Evolutionary conservation across 768 basidiomycete species (phyloP).

Genomic region (Boletus bicolor): DNA sequence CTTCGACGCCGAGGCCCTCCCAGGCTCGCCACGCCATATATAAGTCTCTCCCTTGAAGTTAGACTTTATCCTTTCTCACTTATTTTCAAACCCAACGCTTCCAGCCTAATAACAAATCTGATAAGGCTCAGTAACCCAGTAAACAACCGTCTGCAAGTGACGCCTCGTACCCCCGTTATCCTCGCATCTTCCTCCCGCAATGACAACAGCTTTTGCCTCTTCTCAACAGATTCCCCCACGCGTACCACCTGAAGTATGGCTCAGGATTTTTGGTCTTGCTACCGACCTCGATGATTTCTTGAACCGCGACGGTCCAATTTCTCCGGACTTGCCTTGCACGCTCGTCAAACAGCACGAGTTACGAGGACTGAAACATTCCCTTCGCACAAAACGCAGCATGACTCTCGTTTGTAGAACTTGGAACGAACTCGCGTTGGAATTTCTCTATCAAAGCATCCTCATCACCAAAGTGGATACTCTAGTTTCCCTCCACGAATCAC

Average conservation of each 20-base stretch:
- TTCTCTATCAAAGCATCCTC: constrained; percentile 24
- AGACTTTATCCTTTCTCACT: constrained; percentile 1
- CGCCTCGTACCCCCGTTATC: not conserved
- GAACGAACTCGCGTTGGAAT: constrained; percentile 20
- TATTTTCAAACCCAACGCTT: not conserved
- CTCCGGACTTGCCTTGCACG: constrained; percentile 19
- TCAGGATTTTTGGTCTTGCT: constrained; percentile 23
- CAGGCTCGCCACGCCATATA: constrained; percentile 16
- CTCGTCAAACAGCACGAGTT: constrained; percentile 18
- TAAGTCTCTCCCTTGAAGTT: not conserved
- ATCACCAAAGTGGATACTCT: constrained; percentile 20
- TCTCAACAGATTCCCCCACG: not conserved
- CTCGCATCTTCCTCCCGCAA: constrained; percentile 1
- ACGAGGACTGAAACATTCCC: constrained; percentile 16
- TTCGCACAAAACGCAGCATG: constrained; percentile 22
- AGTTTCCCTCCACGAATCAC: constrained; percentile 11
- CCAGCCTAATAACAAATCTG: not conserved
- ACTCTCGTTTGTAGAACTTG: constrained; percentile 26
- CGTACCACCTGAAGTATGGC: constrained; percentile 31
- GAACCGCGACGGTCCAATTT: constrained; percentile 4
- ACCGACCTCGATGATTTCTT: constrained; percentile 13
- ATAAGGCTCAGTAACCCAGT: not conserved
- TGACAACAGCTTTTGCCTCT: constrained; percentile 6
- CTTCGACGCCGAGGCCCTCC: constrained; percentile 8
- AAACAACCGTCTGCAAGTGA: not conserved